Evolutionary conservation across 1,139 yeast genomes (phyloP).

Genomic region (Entelexis sorbosivorans): DNA sequence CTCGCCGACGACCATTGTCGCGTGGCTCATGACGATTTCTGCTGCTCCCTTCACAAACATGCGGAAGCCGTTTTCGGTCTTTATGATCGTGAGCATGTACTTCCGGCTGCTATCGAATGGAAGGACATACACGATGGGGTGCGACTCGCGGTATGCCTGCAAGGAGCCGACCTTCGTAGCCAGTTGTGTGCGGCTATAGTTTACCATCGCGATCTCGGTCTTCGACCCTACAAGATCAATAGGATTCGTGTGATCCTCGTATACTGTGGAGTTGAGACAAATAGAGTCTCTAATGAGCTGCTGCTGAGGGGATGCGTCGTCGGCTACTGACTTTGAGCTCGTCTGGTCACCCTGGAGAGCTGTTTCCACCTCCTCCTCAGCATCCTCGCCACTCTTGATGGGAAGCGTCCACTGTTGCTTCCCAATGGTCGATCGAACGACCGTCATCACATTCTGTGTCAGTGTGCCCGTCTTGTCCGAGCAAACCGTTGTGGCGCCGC

Average conservation of each 20-base stretch:
- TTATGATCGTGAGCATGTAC: slow-evolving; percentile 75
- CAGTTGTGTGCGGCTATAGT: slow-evolving; percentile 52
- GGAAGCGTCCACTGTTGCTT: slow-evolving; percentile 9
- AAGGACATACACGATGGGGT: slow-evolving; percentile 51
- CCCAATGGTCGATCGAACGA: slow-evolving; percentile 36
- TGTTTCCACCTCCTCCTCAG: neutral
- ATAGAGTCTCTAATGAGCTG: slow-evolving; percentile 48
- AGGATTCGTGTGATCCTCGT: slow-evolving; percentile 45
- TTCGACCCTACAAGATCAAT: slow-evolving; percentile 74
- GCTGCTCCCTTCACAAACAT: slow-evolving; percentile 88
- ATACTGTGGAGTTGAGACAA: slow-evolving; percentile 76
- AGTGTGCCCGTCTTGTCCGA: slow-evolving; percentile 96
- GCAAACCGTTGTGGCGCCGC: slow-evolving; percentile 93
- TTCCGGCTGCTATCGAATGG: slow-evolving; percentile 91
- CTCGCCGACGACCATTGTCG: slow-evolving; percentile 31
- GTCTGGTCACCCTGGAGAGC: slow-evolving; percentile 7
- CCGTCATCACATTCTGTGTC: slow-evolving; percentile 85
- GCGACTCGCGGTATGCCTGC: slow-evolving; percentile 34
- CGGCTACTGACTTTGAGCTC: neutral
- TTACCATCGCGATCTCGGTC: slow-evolving; percentile 81
- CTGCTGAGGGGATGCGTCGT: neutral
- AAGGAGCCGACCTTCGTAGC: slow-evolving; percentile 39
- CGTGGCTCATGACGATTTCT: slow-evolving; percentile 61
- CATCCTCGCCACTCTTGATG: neutral
- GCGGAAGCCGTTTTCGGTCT: slow-evolving; percentile 35